Conservation (phyloP, 78 protist genomes). For the slime mould (Dictyostelium discoideum) region DNA sequence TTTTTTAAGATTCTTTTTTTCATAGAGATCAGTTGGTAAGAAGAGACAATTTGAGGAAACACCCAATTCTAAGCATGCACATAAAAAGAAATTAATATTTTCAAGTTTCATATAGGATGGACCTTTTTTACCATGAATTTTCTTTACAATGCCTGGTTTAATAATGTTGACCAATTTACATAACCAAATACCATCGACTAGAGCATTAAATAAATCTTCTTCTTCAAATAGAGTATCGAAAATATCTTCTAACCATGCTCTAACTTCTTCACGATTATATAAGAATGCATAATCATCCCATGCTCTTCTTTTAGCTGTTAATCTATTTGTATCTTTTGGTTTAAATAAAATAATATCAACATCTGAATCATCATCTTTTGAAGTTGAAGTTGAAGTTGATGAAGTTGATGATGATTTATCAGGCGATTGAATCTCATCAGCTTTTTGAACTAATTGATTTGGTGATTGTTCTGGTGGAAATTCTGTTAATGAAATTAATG, state of each 20-base stretch:
- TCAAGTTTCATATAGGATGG: constrained; percentile 74
- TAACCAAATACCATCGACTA: constrained; percentile 69
- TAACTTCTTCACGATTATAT: constrained; percentile 68
- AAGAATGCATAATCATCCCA: constrained; percentile 79
- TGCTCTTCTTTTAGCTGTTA: constrained; percentile 75
- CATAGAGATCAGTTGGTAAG: constrained; percentile 76
- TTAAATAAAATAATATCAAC: constrained; percentile 29
- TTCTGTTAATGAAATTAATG: constrained; percentile 30
- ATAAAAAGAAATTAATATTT: constrained; percentile 82
- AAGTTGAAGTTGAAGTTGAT: background rate
- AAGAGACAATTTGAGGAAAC: constrained; percentile 61
- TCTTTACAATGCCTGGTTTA: constrained; percentile 70
- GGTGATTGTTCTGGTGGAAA: constrained; percentile 77
- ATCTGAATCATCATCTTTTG: background rate
- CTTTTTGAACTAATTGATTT: constrained; percentile 27
- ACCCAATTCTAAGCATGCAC: constrained; percentile 77
- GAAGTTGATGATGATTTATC: background rate
- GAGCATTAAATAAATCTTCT: constrained; percentile 58
- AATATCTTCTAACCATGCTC: constrained; percentile 63
- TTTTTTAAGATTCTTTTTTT: constrained; percentile 80
- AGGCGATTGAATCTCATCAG: background rate
- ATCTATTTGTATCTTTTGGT: constrained; percentile 59
- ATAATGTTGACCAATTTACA: constrained; percentile 71
- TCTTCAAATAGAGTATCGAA: constrained; percentile 40
- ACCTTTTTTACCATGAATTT: constrained; percentile 43